Evolutionary conservation across 1,284 basidiomycete species (phyloP), one percentile per base, ranked within the genome.

Genomic region (Coniferiporia sulphurascens): DNA sequence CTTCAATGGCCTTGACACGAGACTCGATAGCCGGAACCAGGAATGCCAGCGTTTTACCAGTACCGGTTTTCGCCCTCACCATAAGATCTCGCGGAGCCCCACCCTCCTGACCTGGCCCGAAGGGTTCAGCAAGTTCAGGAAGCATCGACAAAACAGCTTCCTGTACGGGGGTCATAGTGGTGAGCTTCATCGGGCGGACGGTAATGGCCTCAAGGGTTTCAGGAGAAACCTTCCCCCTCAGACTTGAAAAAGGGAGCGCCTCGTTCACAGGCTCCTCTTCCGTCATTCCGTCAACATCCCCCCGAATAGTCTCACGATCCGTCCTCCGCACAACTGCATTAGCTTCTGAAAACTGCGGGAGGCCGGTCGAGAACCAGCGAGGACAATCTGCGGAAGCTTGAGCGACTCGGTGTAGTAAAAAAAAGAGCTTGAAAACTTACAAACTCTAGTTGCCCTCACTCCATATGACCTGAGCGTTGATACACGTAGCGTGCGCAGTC

Each of bases 1-100:
- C 70, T 8, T 80, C 70, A 15, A 89, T 71, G 4, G 77, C 71
- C 50, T 78, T 78, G 7, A 88, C 45, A 10, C 93, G 86, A 1
- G 86, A 79, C 68, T 96, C 91, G 62, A 98, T 81, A 10, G 91
- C 91, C 4, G 94, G 94, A 4, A 97, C 80, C 55, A 98, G 83
- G 78, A 96, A 98, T 0, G 86, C 92, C 38, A 95, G 76, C 0
- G 94, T 97, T 75, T 97, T 98, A 53, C 94, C 94, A 0, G 94
- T 95, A 48, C 95, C 93, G 0, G 95, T 96, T 72, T 89, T 91
- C n/a, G 94, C 92, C 67, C 89, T 86, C 19, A 93, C 90, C 41
- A 95, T 77, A 9, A 91, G 72, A 67, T 90, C 86, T 6, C 84
- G 80, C n/a, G 72, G 67, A 55, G 62, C 70, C 71, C 71, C 65